A percentile compares a stretch with the other conserved stretches of the same genome.
phyloP scores from a whole-genome alignment of 2,329 filamentous ascomycete genomes.

The Ascochyta viciae-villosae region DNA sequence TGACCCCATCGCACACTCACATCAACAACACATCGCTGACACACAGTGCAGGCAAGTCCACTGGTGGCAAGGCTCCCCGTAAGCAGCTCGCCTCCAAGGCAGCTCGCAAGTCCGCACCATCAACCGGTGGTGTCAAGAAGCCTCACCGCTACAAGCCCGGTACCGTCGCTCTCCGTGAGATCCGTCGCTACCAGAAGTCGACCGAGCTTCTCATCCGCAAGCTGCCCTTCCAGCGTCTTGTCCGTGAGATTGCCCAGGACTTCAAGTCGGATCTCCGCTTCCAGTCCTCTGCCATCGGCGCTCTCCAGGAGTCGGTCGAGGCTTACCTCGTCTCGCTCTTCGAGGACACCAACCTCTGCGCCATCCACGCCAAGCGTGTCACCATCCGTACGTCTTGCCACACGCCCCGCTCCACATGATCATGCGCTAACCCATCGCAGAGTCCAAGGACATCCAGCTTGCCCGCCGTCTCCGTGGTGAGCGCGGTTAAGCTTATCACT shows the following conservation, averaged over 20 bases:
- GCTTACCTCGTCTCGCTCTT: slow-evolving; percentile 97
- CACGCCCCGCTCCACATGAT: not conserved
- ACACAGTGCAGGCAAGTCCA: slow-evolving; percentile 69
- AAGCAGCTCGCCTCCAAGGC: slow-evolving; percentile 99
- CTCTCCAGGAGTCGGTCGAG: slow-evolving; percentile 94
- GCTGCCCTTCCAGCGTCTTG: slow-evolving; percentile 80
- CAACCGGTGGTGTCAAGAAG: slow-evolving; percentile 76
- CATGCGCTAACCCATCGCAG: slow-evolving; percentile 49
- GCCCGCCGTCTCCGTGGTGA: slow-evolving; percentile 67
- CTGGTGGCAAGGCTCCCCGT: slow-evolving; percentile 75
- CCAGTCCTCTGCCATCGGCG: slow-evolving; percentile 94
- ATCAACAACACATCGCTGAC: slow-evolving; percentile 34
- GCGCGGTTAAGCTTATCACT: slow-evolving; percentile 55
- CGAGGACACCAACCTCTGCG: slow-evolving; percentile 94
- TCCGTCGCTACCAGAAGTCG: slow-evolving; percentile 85
- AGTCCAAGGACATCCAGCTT: slow-evolving; percentile 97
- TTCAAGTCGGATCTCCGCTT: slow-evolving; percentile 79
- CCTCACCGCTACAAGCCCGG: slow-evolving; percentile 63
- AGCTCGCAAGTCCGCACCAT: slow-evolving; percentile 96
- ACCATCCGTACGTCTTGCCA: slow-evolving; percentile 67
- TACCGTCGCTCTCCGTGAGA: slow-evolving; percentile 88
- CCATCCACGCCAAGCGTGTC: slow-evolving; percentile 94
- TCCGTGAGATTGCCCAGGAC: slow-evolving; percentile 75
- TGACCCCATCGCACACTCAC: slow-evolving; percentile 10
- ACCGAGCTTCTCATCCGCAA: slow-evolving; percentile 86